Percentiles rank a stretch among this genome's conserved stretches.
These are phyloP conservation scores for Paulownia fortunei DNA, from an alignment of 257 asterid genomes.

Conservation along the genomic window DNA sequence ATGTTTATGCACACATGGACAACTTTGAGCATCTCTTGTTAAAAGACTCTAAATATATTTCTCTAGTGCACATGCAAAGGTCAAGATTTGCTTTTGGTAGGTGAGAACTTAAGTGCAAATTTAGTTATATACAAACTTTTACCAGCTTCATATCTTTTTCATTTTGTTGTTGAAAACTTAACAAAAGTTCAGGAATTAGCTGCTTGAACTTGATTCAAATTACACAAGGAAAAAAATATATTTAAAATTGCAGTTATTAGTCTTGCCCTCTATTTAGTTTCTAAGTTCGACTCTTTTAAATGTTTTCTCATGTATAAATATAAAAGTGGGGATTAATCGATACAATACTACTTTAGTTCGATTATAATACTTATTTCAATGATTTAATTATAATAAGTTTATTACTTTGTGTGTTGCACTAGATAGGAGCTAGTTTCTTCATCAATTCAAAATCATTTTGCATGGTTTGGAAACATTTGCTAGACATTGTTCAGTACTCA, in stretches of 20 bases:
- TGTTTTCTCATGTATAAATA: not conserved
- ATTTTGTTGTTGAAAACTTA: slow-evolving; percentile 5
- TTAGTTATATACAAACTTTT: slow-evolving; percentile 5
- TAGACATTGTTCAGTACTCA: not conserved
- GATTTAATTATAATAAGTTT: not conserved
- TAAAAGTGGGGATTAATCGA: not conserved
- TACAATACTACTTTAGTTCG: too few relatives aligned
- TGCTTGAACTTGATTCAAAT: slow-evolving; percentile 16
- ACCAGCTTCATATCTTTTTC: not conserved
- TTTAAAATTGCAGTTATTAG: not conserved
- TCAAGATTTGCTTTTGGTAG: not conserved
- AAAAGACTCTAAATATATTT: not conserved
- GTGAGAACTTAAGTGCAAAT: not conserved
- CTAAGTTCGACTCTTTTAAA: not conserved
- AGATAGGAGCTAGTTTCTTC: not conserved
- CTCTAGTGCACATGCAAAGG: not conserved
- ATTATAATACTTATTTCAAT: not conserved
- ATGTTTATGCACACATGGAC: not conserved
- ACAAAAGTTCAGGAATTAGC: not conserved
- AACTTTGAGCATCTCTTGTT: not conserved
- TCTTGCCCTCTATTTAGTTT: not conserved
- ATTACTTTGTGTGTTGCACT: not conserved
- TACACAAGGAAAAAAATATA: not conserved
- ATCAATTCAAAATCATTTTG: not conserved
- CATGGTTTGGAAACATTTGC: not conserved